A percentile compares a stretch with the other conserved stretches of the same genome.
Conservation (phyloP, 345 rosid species). For the Acer negundo region DNA sequence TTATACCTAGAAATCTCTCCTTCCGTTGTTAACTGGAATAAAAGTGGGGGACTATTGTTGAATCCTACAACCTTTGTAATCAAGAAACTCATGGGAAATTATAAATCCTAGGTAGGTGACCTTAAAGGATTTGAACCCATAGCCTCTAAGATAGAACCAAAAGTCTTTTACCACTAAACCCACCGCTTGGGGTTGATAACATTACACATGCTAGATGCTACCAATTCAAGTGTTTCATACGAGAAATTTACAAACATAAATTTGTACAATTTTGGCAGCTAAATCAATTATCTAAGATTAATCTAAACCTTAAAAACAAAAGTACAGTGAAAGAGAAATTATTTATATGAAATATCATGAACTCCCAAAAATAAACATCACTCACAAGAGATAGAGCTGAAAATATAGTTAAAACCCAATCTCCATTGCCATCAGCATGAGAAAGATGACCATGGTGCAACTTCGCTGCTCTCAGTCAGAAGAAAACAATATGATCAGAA, state of each 20-base stretch:
- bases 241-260: neutral
- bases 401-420: conserved; percentile 95
- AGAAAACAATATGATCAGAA: neutral
- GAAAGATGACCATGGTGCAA: conserved; percentile 85
- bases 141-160: neutral
- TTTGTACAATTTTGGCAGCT: neutral
- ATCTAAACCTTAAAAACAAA: neutral
- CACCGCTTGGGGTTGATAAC: neutral
- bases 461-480: conserved; percentile 57
- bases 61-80: too few relatives aligned
- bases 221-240: neutral
- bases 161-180: neutral
- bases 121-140: neutral
- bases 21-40: too few relatives aligned
- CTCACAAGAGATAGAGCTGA: conserved; percentile 91
- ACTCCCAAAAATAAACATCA: conserved; percentile 16
- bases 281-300: neutral
- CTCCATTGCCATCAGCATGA: conserved; percentile 95
- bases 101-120: too few relatives aligned
- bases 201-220: neutral
- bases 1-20: too few relatives aligned
- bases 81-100: too few relatives aligned
- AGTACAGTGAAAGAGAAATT: neutral
- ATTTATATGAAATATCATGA: neutral
- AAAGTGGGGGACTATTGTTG: too few relatives aligned